Conservation (phyloP, 768 basidiomycete genomes). For the Auricularia heimuer region DNA sequence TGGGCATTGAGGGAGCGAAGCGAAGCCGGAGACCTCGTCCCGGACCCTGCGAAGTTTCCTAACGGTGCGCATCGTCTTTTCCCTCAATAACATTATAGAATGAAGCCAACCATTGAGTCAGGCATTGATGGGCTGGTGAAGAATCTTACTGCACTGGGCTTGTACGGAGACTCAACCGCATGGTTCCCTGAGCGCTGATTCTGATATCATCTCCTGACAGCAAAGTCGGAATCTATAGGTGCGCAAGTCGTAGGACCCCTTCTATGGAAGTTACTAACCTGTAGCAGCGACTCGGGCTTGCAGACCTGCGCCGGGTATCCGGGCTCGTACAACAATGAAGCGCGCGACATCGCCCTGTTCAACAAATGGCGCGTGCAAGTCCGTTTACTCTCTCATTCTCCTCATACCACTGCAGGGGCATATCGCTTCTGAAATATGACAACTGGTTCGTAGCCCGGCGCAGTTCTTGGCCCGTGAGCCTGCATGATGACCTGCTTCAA, state of each 20-base stretch:
- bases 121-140: conserved; percentile 44
- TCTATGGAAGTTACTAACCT: background rate
- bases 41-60: conserved; percentile 43
- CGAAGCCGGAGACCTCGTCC: conserved; percentile 40
- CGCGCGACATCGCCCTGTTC: conserved; percentile 42
- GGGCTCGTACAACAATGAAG: conserved; percentile 19
- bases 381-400: background rate
- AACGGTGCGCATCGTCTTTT: conserved; percentile 24
- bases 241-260: background rate
- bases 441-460: conserved; percentile 42
- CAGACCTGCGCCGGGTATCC: conserved; percentile 53
- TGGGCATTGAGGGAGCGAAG: conserved; percentile 50
- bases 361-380: conserved; percentile 48
- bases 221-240: conserved; percentile 51
- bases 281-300: conserved; percentile 58
- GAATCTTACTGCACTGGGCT: conserved; percentile 43
- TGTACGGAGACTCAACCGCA: conserved; percentile 30
- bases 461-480: background rate
- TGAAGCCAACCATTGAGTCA: too few species aligned
- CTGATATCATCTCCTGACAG: conserved; percentile 20
- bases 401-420: background rate
- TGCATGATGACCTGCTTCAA: background rate
- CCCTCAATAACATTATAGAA: too few species aligned
- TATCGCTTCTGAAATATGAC: conserved; percentile 35
- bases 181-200: background rate